Evolutionary conservation across 208 protist species (phyloP), one percentile per base, ranked within the genome.

Genomic region (Leishmania amazonensis): DNA sequence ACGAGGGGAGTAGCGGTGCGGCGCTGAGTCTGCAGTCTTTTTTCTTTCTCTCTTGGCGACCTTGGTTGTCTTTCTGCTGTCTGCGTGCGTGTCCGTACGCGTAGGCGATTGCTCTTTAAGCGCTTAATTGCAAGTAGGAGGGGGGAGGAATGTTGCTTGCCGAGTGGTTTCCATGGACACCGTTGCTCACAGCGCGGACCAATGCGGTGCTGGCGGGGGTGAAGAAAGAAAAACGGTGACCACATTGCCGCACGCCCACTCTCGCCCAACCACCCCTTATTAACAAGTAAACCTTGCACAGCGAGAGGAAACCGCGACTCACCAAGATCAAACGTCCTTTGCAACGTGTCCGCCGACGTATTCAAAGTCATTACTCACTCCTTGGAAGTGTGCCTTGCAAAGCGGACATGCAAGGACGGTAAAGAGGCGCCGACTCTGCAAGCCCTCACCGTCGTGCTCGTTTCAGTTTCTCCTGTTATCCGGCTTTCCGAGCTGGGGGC

Each of bases 41-140:
- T 75, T 28, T 35, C n/a, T 35, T 54, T 35, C 31, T 35, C 31
- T 35, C 60, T 65, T 42, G 38, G 49, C 28, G 24, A 47, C 64
- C 47, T 78, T 62, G 7, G 28, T 57, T 81, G 28, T 53, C 49
- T 76, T 57, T 38, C 47, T 74, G 70, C 70, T 74, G 42, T 47
- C 17, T 74, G 68, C 45, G 68, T 73, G 68, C 49, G 68, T 53
- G 24, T 17, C 51, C 31, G 28, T 74, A 5, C 28, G 28, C 47
- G 70, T 74, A 8, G 24, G 70, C 45, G 70, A 53, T 74, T 31
- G 28, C n/a, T 35, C 57, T 68, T 45, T 0, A 79, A 38, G 40
- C 19, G 15, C 53, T 71, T 24, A 67, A 24, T 5, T 54, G 54
- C 28, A 35, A 67, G 45, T 38, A 17, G 19, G 17, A 64, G 11